These are phyloP conservation scores for Trichocladium uniseriatum DNA, from an alignment of 495 filamentous ascomycete genomes.

Conservation along the genomic window DNA sequence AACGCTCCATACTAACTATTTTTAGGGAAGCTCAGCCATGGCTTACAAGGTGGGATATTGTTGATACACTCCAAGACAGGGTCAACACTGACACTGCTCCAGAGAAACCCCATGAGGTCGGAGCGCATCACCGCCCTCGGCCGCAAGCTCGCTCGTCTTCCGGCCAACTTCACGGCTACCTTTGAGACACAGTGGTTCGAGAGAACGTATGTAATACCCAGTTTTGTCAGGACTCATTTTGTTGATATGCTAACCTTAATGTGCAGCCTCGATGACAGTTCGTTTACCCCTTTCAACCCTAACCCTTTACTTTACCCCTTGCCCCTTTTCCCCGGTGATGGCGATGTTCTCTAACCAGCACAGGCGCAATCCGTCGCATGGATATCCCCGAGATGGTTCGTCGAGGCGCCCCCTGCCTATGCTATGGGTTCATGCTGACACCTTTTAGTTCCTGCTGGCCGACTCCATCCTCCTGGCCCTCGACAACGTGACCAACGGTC, in stretches of 20 bases:
- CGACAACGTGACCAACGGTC: constrained; percentile 72
- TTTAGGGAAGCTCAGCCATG: constrained; percentile 36
- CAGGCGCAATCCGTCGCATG: constrained; percentile 28
- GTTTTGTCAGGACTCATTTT: constrained; percentile 7
- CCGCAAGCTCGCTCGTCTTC: constrained; percentile 56
- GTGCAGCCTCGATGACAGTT: constrained; percentile 42
- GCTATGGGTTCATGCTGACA: neutral
- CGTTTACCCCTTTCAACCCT: constrained; percentile 23
- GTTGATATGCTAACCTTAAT: neutral
- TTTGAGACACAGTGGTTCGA: constrained; percentile 80
- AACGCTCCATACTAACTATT: neutral
- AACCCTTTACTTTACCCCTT: neutral
- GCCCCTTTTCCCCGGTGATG: neutral
- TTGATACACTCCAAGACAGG: neutral
- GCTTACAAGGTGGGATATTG: constrained; percentile 66
- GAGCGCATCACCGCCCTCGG: constrained; percentile 77
- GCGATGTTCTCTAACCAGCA: neutral
- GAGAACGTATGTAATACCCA: constrained; percentile 41
- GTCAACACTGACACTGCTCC: neutral
- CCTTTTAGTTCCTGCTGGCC: constrained; percentile 54
- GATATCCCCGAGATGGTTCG: constrained; percentile 57
- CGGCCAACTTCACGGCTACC: constrained; percentile 63
- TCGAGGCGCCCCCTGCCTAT: neutral
- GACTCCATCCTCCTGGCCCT: constrained; percentile 73
- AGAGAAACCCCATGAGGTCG: constrained; percentile 57